Percentiles rank a stretch among this genome's conserved stretches.
Evolutionary conservation across 176 grass and related monocot species (phyloP).

Genomic region (Aegilops sharonensis): DNA sequence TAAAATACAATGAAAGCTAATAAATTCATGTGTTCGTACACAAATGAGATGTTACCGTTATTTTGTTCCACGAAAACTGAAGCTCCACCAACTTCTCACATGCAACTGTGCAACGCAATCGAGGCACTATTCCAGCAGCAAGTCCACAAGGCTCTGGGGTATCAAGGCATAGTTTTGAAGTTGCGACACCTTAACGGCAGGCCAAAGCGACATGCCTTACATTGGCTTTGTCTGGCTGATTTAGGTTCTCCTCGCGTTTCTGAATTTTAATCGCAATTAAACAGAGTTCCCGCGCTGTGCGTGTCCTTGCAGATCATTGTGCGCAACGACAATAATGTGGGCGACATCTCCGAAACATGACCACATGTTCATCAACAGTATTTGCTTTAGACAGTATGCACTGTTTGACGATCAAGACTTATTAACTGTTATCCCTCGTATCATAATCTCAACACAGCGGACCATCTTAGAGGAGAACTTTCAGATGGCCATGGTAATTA

Average conservation of each 20-base stretch:
- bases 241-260: background rate
- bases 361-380: background rate
- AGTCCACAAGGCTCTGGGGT: background rate
- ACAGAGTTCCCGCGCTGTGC: background rate
- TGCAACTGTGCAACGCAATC: background rate
- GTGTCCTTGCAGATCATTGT: background rate
- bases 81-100: background rate
- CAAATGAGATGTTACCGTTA: background rate
- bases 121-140: background rate
- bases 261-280: background rate
- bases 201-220: background rate
- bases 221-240: background rate
- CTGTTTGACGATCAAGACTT: background rate
- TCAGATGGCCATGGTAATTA: background rate
- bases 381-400: background rate
- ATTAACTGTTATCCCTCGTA: background rate
- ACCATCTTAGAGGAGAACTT: background rate
- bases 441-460: background rate
- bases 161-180: background rate
- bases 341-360: background rate
- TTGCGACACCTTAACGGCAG: background rate
- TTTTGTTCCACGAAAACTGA: background rate
- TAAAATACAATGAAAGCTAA: too few relatives aligned
- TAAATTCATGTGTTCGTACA: background rate
- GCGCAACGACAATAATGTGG: background rate